phyloP scores from a whole-genome alignment of 805 yeast species.

The Suhomyces vadensis region DNA sequence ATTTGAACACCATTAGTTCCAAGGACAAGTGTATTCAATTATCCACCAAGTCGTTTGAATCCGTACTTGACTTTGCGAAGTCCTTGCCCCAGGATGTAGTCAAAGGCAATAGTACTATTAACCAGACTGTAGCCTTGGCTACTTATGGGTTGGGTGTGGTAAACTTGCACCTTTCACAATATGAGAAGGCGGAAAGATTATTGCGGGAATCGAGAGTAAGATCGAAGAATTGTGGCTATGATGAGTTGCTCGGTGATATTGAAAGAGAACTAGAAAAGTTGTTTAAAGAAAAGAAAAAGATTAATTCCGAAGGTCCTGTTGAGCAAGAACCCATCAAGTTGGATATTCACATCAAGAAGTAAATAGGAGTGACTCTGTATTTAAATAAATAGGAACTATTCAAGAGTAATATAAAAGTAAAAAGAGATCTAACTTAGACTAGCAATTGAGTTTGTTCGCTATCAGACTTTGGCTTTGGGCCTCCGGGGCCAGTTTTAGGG shows the following conservation, averaged over 20 bases:
- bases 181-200: constrained; percentile 57
- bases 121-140: constrained; percentile 75
- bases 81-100: constrained; percentile 28
- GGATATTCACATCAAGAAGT: constrained; percentile 26
- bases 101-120: constrained; percentile 31
- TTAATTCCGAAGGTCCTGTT: constrained; percentile 10
- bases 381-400: neutral
- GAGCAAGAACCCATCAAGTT: constrained; percentile 21
- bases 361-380: neutral
- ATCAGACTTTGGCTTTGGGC: neutral
- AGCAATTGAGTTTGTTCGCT: constrained; percentile 6
- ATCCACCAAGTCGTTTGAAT: constrained; percentile 36
- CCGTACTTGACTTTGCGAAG: constrained; percentile 36
- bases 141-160: constrained; percentile 86
- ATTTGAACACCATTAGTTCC: constrained; percentile 18
- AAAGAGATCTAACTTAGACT: neutral
- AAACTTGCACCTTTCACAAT: constrained; percentile 57
- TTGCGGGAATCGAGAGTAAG: constrained; percentile 69
- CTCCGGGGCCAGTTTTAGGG: neutral
- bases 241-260: constrained; percentile 60
- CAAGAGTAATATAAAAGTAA: neutral
- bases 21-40: constrained; percentile 29
- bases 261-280: constrained; percentile 66
- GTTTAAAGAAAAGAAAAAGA: constrained; percentile 31
- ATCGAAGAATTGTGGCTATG: constrained; percentile 66